A percentile compares a stretch with the other conserved stretches of the same genome.
Evolutionary conservation across 2,329 filamentous ascomycete genomes (phyloP).

Genomic region (Phialocephala sp.): DNA sequence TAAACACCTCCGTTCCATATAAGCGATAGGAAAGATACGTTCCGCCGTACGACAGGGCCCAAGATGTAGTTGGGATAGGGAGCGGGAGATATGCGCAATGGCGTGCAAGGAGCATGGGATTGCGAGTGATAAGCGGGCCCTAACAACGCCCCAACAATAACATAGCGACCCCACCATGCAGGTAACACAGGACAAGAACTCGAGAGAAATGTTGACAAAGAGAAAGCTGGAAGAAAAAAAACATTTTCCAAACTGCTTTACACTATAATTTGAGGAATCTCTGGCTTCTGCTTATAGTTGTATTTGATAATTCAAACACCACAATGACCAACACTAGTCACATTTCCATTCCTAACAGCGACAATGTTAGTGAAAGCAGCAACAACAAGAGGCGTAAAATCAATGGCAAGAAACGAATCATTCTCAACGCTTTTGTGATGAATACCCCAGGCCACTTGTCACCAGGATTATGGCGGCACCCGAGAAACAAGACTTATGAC

Average conservation of each 20-base stretch:
- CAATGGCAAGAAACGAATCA: not conserved
- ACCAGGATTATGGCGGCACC: not conserved
- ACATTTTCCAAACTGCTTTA: not conserved
- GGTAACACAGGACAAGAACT: not conserved
- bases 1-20: not conserved
- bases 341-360: not conserved
- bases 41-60: not conserved
- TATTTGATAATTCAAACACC: not conserved
- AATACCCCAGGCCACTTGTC: conserved; percentile 4
- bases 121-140: not conserved
- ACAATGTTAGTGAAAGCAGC: not conserved
- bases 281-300: not conserved
- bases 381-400: conserved; percentile 7
- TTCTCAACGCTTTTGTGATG: conserved; percentile 5
- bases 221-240: not conserved
- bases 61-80: not conserved
- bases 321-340: not conserved
- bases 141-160: not conserved
- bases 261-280: not conserved
- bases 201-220: not conserved
- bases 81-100: not conserved
- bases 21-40: conserved; percentile 1
- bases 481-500: not conserved
- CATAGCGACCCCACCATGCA: not conserved
- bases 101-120: not conserved